These are phyloP conservation scores for Rhizopus stolonifer DNA, from an alignment of 371 early-diverging fungal species.

Conservation along the genomic window DNA sequence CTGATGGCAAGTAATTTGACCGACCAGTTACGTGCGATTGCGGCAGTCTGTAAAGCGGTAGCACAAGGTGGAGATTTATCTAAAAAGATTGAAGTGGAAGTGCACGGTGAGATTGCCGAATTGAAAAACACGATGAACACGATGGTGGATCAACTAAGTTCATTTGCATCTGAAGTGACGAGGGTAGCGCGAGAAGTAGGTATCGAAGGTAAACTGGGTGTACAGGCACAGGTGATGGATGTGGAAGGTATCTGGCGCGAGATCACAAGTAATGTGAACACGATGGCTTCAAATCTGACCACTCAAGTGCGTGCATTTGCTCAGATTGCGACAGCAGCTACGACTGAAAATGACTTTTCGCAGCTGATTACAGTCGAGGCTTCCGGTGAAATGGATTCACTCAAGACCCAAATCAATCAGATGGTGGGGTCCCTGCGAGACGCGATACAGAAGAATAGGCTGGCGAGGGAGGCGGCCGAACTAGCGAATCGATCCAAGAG, in stretches of 20 bases:
- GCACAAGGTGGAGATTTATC: slow-evolving; percentile 26
- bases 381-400: slow-evolving; percentile 70
- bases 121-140: slow-evolving; percentile 17
- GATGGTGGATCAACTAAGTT: slow-evolving; percentile 19
- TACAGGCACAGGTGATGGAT: slow-evolving; percentile 41
- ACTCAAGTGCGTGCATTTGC: slow-evolving; percentile 58
- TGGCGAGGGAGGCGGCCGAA: slow-evolving; percentile 72
- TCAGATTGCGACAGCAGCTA: slow-evolving; percentile 57
- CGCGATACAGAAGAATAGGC: slow-evolving; percentile 65
- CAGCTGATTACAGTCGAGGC: slow-evolving; percentile 66
- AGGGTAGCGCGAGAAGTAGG: slow-evolving; percentile 49
- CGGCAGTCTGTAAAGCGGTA: slow-evolving; percentile 20
- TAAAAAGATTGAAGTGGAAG: slow-evolving; percentile 21
- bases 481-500: slow-evolving; percentile 69
- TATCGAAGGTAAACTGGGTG: slow-evolving; percentile 43
- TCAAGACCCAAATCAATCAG: slow-evolving; percentile 73
- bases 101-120: slow-evolving; percentile 23
- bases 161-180: slow-evolving; percentile 24
- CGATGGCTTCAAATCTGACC: too few relatives aligned
- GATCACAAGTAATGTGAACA: too few relatives aligned
- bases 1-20: slow-evolving; percentile 22
- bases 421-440: slow-evolving; percentile 65
- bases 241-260: slow-evolving; percentile 65
- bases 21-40: slow-evolving; percentile 18
- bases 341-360: slow-evolving; percentile 61